A percentile compares a stretch with the other conserved stretches of the same genome.
phyloP scores from a whole-genome alignment of 768 basidiomycete genomes.

The Leccinum sublutescens region DNA sequence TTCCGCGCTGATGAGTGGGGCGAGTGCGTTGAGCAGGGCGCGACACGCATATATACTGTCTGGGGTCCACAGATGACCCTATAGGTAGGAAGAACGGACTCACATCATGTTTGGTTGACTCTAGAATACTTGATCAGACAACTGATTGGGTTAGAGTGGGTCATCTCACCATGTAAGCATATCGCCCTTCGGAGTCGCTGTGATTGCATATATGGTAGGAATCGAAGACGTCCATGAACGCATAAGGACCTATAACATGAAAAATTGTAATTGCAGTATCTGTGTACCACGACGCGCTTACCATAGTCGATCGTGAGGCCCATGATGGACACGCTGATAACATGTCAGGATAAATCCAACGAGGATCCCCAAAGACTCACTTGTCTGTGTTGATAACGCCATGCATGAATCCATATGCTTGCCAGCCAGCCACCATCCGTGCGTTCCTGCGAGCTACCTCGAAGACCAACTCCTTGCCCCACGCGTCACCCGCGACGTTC shows the following conservation, averaged over 20 bases:
- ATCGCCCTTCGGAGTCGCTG: constrained; percentile 73
- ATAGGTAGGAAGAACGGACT: constrained; percentile 21
- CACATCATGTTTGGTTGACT: constrained; percentile 80
- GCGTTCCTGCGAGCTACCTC: constrained; percentile 86
- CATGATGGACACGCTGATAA: constrained; percentile 63
- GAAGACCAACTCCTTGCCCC: constrained; percentile 70
- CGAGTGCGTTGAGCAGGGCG: constrained; percentile 71
- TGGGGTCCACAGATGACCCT: constrained; percentile 4
- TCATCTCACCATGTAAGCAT: constrained; percentile 57
- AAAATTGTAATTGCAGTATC: not conserved
- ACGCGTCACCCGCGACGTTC: constrained; percentile 50
- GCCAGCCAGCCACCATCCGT: constrained; percentile 93
- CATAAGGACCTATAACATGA: constrained; percentile 68
- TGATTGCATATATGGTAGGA: constrained; percentile 88
- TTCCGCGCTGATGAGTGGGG: constrained; percentile 88
- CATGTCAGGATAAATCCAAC: constrained; percentile 6
- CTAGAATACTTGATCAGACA: constrained; percentile 33
- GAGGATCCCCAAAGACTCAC: constrained; percentile 37
- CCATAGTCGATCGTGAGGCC: constrained; percentile 81
- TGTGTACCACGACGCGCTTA: constrained; percentile 17
- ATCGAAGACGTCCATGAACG: constrained; percentile 95
- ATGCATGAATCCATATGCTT: constrained; percentile 92
- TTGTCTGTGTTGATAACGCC: constrained; percentile 98
- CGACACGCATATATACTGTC: constrained; percentile 73
- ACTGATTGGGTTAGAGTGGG: not conserved